These are phyloP conservation scores for Mycena crocata DNA, from an alignment of 768 basidiomycete genomes.

Conservation along the genomic window DNA sequence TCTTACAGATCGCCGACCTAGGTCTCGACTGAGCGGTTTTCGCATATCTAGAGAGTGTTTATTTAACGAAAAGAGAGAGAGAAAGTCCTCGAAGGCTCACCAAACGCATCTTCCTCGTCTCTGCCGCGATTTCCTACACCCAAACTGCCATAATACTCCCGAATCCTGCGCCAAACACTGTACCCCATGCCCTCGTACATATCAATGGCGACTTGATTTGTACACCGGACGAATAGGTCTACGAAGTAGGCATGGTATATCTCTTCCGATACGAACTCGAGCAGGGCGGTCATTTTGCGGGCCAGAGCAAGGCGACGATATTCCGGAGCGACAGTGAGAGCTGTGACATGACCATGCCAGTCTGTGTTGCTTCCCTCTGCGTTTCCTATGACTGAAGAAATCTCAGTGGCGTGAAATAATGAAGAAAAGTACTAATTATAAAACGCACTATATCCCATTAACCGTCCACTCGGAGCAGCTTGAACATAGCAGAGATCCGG, in stretches of 20 bases:
- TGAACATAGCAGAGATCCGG: slow-evolving; percentile 91
- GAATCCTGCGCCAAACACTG: slow-evolving; percentile 90
- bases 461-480: slow-evolving; percentile 81
- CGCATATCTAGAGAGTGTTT: slow-evolving; percentile 63
- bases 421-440: not conserved
- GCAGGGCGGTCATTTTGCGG: slow-evolving; percentile 84
- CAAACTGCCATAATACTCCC: slow-evolving; percentile 87
- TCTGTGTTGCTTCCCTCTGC: slow-evolving; percentile 82
- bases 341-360: slow-evolving; percentile 96
- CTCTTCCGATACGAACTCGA: slow-evolving; percentile 88
- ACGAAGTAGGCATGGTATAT: slow-evolving; percentile 90
- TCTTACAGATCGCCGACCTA: slow-evolving; percentile 71
- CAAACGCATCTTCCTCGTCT: slow-evolving; percentile 92
- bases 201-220: slow-evolving; percentile 84
- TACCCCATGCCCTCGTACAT: slow-evolving; percentile 97
- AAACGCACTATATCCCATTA: slow-evolving; percentile 76
- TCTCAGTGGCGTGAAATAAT: not conserved
- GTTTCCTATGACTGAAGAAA: slow-evolving; percentile 85
- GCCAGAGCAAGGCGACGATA: slow-evolving; percentile 91
- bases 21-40: slow-evolving; percentile 76
- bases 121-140: slow-evolving; percentile 76
- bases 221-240: slow-evolving; percentile 94
- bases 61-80: not conserved
- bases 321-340: slow-evolving; percentile 93
- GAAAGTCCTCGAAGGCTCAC: slow-evolving; percentile 58